phyloP scores from a whole-genome alignment of 208 protist genomes.

The Trypanosomatidae sp. region DNA sequence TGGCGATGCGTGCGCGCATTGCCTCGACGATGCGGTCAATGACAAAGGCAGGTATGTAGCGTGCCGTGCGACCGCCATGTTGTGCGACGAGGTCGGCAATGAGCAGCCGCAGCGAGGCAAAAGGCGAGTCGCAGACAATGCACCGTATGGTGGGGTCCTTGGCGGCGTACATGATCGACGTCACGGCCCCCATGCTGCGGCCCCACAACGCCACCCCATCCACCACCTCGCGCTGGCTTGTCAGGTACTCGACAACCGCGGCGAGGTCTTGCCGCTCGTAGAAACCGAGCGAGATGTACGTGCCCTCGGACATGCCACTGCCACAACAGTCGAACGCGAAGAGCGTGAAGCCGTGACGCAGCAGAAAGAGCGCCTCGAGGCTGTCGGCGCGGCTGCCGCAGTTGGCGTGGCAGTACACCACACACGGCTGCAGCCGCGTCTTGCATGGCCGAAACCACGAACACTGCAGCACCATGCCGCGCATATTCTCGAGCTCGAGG shows the following conservation, averaged over 20 bases:
- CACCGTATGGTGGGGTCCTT: slow-evolving; percentile 83
- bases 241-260: slow-evolving; percentile 77
- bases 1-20: slow-evolving; percentile 80
- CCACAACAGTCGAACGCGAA: slow-evolving; percentile 91
- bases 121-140: slow-evolving; percentile 91
- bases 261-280: slow-evolving; percentile 92
- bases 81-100: slow-evolving; percentile 70
- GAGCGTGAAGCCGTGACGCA: slow-evolving; percentile 79
- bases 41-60: slow-evolving; percentile 59
- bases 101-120: slow-evolving; percentile 70
- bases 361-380: slow-evolving; percentile 65
- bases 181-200: slow-evolving; percentile 93
- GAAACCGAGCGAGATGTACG: slow-evolving; percentile 92
- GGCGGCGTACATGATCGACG: slow-evolving; percentile 89
- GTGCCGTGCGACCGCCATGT: slow-evolving; percentile 19
- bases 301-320: slow-evolving; percentile 85
- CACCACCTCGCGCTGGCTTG: slow-evolving; percentile 32
- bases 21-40: slow-evolving; percentile 63
- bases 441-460: slow-evolving; percentile 61
- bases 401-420: slow-evolving; percentile 89
- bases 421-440: slow-evolving; percentile 38
- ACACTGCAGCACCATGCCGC: slow-evolving; percentile 62
- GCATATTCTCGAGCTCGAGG: slow-evolving; percentile 71
- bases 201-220: slow-evolving; percentile 84
- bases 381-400: slow-evolving; percentile 70